These are phyloP conservation scores for Eucalyptus melliodora DNA, from an alignment of 345 rosid species.

Conservation along the genomic window DNA sequence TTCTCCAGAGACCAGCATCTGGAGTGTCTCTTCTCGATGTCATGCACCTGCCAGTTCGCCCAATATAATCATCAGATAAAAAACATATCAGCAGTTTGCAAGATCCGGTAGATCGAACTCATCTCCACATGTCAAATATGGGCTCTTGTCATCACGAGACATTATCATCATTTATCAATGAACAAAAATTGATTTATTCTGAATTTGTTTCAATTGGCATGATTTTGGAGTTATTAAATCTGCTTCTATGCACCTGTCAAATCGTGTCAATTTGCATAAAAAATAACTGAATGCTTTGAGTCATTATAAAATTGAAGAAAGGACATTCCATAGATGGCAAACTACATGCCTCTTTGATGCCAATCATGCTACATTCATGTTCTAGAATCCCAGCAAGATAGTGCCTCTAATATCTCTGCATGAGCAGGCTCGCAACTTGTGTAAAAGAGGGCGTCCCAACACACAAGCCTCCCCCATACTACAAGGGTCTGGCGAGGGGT, in stretches of 20 bases:
- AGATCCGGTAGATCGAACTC: background rate
- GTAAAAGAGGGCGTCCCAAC: background rate
- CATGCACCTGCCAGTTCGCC: slow-evolving; percentile 52
- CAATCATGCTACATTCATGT: background rate
- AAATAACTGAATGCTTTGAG: background rate
- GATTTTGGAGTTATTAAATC: background rate
- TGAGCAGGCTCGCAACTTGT: background rate
- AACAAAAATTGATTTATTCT: background rate
- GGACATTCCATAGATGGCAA: background rate
- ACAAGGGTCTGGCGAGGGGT: background rate
- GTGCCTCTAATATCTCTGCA: background rate
- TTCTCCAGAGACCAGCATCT: slow-evolving; percentile 89
- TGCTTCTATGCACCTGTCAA: background rate
- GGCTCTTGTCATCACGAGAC: background rate
- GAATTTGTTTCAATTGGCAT: background rate
- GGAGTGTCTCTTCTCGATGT: slow-evolving; percentile 91
- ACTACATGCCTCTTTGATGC: background rate
- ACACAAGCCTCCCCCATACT: background rate
- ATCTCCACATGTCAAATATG: background rate
- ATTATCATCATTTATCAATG: background rate
- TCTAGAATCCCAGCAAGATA: background rate
- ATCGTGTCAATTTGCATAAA: background rate
- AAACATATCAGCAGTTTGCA: background rate
- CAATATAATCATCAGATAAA: background rate
- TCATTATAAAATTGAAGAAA: background rate